These are phyloP conservation scores for Diddensiella santjacobensis DNA, from an alignment of 805 yeast genomes.

Conservation along the genomic window DNA sequence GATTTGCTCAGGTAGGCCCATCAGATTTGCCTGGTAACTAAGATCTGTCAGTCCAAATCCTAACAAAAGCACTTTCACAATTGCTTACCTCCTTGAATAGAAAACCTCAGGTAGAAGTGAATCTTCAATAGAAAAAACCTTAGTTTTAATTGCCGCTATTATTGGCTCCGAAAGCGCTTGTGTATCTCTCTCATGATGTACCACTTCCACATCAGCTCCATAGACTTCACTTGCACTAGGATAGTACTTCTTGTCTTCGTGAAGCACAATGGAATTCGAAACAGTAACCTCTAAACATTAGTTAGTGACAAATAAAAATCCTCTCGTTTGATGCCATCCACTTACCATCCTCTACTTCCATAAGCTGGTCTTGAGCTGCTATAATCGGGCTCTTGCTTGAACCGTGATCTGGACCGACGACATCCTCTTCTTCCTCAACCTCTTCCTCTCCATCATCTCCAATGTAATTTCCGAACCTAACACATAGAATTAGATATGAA, in stretches of 20 bases:
- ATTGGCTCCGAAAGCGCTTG: slow-evolving; percentile 61
- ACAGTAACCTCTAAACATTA: slow-evolving; percentile 18
- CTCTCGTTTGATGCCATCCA: no score
- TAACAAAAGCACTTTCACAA: no score
- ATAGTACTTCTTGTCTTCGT: slow-evolving; percentile 45
- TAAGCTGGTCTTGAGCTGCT: no score
- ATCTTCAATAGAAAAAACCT: slow-evolving; percentile 48
- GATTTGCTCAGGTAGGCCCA: slow-evolving; percentile 56
- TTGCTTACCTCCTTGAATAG: slow-evolving; percentile 48
- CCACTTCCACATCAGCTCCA: slow-evolving; percentile 63
- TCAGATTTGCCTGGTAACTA: slow-evolving; percentile 40
- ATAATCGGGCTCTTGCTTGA: no score
- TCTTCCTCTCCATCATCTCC: slow-evolving; percentile 29
- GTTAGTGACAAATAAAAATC: neutral
- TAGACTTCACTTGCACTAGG: slow-evolving; percentile 45
- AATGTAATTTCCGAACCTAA: slow-evolving; percentile 34
- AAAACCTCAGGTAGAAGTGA: slow-evolving; percentile 52
- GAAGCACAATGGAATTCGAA: slow-evolving; percentile 35
- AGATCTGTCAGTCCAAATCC: no score
- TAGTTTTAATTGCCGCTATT: slow-evolving; percentile 48
- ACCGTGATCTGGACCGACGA: neutral
- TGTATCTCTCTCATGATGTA: slow-evolving; percentile 51
- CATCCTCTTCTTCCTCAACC: slow-evolving; percentile 16
- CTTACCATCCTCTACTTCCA: no score
- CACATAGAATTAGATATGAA: slow-evolving; percentile 1